These are phyloP conservation scores for Daldinia vernicosa DNA, from an alignment of 495 filamentous ascomycete genomes.

Conservation along the genomic window DNA sequence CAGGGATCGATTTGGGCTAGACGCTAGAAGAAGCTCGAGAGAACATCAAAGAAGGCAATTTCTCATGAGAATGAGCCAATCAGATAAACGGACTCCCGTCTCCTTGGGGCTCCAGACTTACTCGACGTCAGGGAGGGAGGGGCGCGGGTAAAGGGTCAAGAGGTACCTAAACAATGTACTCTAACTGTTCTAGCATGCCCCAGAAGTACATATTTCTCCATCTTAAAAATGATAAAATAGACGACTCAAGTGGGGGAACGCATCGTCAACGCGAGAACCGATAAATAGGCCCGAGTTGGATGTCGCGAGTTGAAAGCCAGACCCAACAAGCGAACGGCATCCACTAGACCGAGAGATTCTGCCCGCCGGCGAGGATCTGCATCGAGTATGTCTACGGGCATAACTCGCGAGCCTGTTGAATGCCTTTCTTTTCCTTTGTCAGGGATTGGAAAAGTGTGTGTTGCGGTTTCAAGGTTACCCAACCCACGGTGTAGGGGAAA, in stretches of 20 bases:
- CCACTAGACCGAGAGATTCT: constrained; percentile 35
- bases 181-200: background rate
- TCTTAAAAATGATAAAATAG: constrained; percentile 33
- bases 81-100: constrained; percentile 4
- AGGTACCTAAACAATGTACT: constrained; percentile 19
- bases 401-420: constrained; percentile 13
- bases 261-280: constrained; percentile 38
- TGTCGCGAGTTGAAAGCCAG: constrained; percentile 30
- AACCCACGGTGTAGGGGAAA: constrained; percentile 35
- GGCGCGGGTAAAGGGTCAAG: constrained; percentile 38
- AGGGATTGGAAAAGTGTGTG: constrained; percentile 20
- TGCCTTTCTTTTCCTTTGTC: constrained; percentile 4
- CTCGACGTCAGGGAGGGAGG: constrained; percentile 44
- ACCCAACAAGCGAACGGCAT: constrained; percentile 38
- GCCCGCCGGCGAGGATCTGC: constrained; percentile 32
- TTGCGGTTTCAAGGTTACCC: constrained; percentile 33
- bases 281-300: constrained; percentile 42
- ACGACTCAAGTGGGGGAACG: constrained; percentile 29
- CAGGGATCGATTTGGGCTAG: constrained; percentile 36
- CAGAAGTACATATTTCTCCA: constrained; percentile 19
- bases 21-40: constrained; percentile 45
- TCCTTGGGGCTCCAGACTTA: constrained; percentile 39
- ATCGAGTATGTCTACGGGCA: constrained; percentile 13
- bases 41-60: constrained; percentile 48
- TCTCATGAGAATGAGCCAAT: constrained; percentile 36